phyloP scores from a whole-genome alignment of 345 rosid species.

The Boechera stricta region DNA sequence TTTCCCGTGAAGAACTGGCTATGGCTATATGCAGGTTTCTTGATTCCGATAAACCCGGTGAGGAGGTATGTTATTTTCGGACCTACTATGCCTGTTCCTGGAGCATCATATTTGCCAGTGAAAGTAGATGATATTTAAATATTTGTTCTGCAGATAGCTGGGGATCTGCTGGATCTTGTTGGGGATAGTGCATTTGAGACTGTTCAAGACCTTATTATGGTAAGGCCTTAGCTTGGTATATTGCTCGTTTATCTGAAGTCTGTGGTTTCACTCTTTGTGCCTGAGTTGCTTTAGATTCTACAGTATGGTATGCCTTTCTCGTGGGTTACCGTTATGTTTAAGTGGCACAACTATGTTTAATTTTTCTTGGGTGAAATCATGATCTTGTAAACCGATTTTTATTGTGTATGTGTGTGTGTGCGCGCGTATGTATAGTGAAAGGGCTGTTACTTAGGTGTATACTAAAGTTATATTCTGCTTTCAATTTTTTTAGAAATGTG shows the following conservation, averaged over 20 bases:
- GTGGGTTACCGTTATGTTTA: slow-evolving; percentile 11
- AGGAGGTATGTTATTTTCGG: slow-evolving; percentile 66
- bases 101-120: slow-evolving; percentile 19
- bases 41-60: slow-evolving; percentile 88
- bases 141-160: slow-evolving; percentile 67
- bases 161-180: slow-evolving; percentile 88
- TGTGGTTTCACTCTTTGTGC: background rate
- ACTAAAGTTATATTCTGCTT: slow-evolving; percentile 23
- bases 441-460: slow-evolving; percentile 11
- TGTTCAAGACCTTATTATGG: slow-evolving; percentile 84
- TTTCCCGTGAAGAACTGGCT: slow-evolving; percentile 88
- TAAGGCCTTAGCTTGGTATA: slow-evolving; percentile 43
- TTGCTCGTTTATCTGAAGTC: slow-evolving; percentile 30
- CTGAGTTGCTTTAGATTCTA: slow-evolving; percentile 25
- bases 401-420: background rate
- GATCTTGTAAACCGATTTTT: slow-evolving; percentile 1
- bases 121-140: slow-evolving; percentile 28
- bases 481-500: slow-evolving; percentile 17
- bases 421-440: background rate
- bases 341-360: slow-evolving; percentile 6
- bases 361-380: slow-evolving; percentile 5
- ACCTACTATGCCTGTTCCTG: slow-evolving; percentile 32
- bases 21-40: slow-evolving; percentile 92
- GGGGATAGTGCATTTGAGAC: slow-evolving; percentile 94
- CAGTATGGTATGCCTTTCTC: slow-evolving; percentile 1